Evolutionary conservation across 148 eudicot genomes (phyloP), one percentile per base, ranked within the genome.

Genomic region (Persicaria maculosa): DNA sequence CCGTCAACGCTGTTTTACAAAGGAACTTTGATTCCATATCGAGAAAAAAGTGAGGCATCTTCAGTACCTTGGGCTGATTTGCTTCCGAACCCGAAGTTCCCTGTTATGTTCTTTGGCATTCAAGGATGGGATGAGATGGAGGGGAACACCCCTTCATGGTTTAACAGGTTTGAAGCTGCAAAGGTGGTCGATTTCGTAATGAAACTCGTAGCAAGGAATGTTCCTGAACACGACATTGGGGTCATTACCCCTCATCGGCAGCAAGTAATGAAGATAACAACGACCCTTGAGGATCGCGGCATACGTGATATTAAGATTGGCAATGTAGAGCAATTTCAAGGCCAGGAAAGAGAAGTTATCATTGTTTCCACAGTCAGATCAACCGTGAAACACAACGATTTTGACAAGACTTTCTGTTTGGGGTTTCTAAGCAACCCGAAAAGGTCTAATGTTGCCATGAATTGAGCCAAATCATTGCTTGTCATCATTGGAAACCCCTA

Each of bases 121-220:
- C 99, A 95, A 86, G 97, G 96, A 16, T 82, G 75, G 74, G 99
- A 92, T 80, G 97, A 95, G 79, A 82, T 97, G 77, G 97, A 95
- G 82, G 99, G 99, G 62, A 85, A 75, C 79, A 95, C 90, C 64
- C 99, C 99, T 1, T 95, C 99, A 31, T 95, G 99, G 99, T 95
- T 95, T 76, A 95, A 95, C 50, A 86, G 97, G n/a, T 86, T 85
- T 14, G 99, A 95, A 79, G 96, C 90, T 44, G 92, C 97, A 87
- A 85, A 86, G 81, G 89, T 89, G 4, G 94, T 86, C 50, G 94
- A 95, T 75, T 80, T 84, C 12, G 84, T 90, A 11, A 74, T 68
- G 50, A 75, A 86, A 72, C 83, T 95, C 75, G 75, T 76, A 5
- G 86, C 50, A 6, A 53, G 68, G 57, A 70, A 81, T 11, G 86